Evolutionary conservation across 805 yeast genomes (phyloP).

Genomic region (Tetrapisispora namnaoensis): DNA sequence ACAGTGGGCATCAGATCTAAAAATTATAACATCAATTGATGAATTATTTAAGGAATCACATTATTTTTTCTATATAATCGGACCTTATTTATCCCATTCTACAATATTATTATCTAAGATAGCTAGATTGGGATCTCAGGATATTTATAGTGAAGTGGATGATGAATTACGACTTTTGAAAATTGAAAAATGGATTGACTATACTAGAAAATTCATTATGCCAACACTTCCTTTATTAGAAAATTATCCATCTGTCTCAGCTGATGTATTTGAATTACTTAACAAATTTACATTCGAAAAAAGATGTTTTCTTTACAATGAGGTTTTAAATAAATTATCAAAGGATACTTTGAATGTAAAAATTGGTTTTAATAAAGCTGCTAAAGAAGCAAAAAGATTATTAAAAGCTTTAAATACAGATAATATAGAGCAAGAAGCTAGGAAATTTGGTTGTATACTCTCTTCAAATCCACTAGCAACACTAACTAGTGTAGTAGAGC

Average conservation of each 20-base stretch:
- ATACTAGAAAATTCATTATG: constrained; percentile 53
- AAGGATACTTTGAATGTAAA: constrained; percentile 49
- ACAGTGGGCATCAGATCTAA: constrained; percentile 40
- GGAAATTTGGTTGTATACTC: constrained; percentile 60
- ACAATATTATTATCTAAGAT: constrained; percentile 44
- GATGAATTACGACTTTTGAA: neutral
- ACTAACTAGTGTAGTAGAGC: constrained; percentile 59
- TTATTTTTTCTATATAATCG: constrained; percentile 43
- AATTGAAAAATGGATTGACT: constrained; percentile 44
- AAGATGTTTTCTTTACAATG: constrained; percentile 75
- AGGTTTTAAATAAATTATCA: constrained; percentile 47
- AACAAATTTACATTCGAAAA: constrained; percentile 45
- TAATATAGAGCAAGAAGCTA: constrained; percentile 62
- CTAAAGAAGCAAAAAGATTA: constrained; percentile 66
- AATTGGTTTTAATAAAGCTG: constrained; percentile 54
- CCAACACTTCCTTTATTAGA: constrained; percentile 49
- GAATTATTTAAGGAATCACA: constrained; percentile 41
- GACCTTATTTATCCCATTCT: constrained; percentile 43
- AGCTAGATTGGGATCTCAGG: constrained; percentile 46
- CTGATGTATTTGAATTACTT: constrained; percentile 50
- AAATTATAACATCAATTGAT: constrained; percentile 30
- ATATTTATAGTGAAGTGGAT: constrained; percentile 19
- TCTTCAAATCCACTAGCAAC: constrained; percentile 74
- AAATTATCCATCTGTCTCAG: constrained; percentile 49
- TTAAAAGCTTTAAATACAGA: constrained; percentile 76